These are phyloP conservation scores for Solanum chmielewskii DNA, from an alignment of 257 asterid species.

Conservation along the genomic window DNA sequence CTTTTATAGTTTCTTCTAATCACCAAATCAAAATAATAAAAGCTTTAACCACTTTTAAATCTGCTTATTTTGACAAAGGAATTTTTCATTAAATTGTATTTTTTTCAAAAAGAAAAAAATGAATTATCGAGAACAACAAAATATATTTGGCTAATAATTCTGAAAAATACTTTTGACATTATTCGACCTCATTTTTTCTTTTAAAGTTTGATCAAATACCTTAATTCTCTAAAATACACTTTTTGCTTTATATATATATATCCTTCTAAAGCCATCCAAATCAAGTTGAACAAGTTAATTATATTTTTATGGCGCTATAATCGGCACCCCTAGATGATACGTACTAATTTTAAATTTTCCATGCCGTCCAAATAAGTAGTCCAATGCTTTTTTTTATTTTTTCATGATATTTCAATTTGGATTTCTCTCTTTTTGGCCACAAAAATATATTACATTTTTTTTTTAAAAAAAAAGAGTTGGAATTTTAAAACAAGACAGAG, in stretches of 20 bases:
- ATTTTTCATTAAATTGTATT: too few species aligned
- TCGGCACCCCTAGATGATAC: neutral
- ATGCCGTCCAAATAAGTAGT: neutral
- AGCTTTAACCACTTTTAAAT: neutral
- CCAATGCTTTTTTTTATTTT: neutral
- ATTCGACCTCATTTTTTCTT: neutral
- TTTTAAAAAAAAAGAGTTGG: neutral
- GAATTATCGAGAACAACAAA: neutral
- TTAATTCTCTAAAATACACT: neutral
- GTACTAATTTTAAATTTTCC: neutral
- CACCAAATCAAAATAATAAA: neutral
- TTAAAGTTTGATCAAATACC: rapidly evolving
- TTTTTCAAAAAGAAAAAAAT: too few species aligned
- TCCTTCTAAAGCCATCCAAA: neutral
- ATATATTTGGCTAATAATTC: neutral
- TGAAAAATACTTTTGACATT: neutral
- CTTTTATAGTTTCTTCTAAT: neutral
- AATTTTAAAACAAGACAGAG: neutral
- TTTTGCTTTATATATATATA: neutral
- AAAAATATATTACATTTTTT: neutral
- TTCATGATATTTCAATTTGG: neutral
- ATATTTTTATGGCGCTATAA: neutral
- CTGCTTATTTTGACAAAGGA: too few species aligned
- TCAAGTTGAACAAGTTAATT: neutral
- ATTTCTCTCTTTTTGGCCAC: neutral